phyloP scores from a whole-genome alignment of 768 basidiomycete genomes.

The Tulasnella calospora region DNA sequence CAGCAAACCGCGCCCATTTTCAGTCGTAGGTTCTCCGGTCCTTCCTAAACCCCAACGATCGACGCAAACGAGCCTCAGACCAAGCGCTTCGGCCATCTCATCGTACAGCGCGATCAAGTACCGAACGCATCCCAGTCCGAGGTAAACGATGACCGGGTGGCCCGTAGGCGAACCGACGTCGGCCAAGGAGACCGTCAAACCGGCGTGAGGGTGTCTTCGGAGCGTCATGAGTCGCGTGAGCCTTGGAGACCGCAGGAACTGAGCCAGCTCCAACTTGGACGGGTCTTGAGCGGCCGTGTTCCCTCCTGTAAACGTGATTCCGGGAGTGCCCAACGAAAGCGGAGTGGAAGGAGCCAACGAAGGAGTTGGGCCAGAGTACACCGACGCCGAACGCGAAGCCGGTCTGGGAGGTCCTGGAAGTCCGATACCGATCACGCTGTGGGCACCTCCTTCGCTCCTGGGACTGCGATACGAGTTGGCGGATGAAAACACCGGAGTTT shows the following conservation, averaged over 20 bases:
- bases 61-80: slow-evolving; percentile 85
- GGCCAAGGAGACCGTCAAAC: slow-evolving; percentile 81
- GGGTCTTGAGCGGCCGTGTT: slow-evolving; percentile 30
- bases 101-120: slow-evolving; percentile 95
- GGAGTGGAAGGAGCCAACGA: slow-evolving; percentile 7
- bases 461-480: background rate
- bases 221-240: slow-evolving; percentile 78
- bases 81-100: slow-evolving; percentile 86
- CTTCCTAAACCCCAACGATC: slow-evolving; percentile 96
- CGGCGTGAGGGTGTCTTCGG: slow-evolving; percentile 73
- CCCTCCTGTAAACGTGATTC: background rate
- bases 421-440: background rate
- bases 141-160: slow-evolving; percentile 82
- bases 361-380: background rate
- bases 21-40: slow-evolving; percentile 57
- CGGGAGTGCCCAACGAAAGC: background rate
- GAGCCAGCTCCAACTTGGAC: slow-evolving; percentile 63
- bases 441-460: background rate
- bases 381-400: background rate
- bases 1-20: slow-evolving; percentile 67
- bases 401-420: background rate
- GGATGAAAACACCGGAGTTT: no score
- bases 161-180: slow-evolving; percentile 86
- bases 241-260: slow-evolving; percentile 80
- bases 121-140: slow-evolving; percentile 89